Evolutionary conservation across 2,329 filamentous ascomycete species (phyloP).

Genomic region (Pseudogymnoascus pannorum): DNA sequence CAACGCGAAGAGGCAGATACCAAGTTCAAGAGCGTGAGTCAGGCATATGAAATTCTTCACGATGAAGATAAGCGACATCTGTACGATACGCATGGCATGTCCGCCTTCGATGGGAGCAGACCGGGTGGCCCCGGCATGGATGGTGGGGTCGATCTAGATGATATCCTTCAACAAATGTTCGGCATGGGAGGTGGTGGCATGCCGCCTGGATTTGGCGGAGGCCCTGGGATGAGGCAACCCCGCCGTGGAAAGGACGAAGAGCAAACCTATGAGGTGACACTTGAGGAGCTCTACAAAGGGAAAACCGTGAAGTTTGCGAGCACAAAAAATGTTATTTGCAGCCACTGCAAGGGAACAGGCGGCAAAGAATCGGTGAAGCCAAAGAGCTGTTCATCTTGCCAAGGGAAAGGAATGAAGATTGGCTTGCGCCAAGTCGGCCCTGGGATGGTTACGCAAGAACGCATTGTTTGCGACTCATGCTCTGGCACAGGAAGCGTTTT

Average conservation of each 20-base stretch:
- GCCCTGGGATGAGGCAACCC: constrained; percentile 48
- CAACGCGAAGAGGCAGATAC: constrained; percentile 78
- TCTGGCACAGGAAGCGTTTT: constrained; percentile 77
- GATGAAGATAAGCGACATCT: constrained; percentile 89
- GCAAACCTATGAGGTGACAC: constrained; percentile 79
- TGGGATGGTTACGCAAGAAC: constrained; percentile 74
- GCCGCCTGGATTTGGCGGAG: constrained; percentile 26
- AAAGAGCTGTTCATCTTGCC: constrained; percentile 75
- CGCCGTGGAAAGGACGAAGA: constrained; percentile 76
- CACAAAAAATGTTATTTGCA: constrained; percentile 88
- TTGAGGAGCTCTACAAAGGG: constrained; percentile 96
- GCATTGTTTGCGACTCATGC: constrained; percentile 75
- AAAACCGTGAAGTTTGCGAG: constrained; percentile 96
- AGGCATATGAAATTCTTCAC: constrained; percentile 95
- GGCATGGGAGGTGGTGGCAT: constrained; percentile 54
- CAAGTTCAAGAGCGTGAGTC: constrained; percentile 86
- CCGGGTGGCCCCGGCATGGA: constrained; percentile 54
- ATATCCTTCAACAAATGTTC: constrained; percentile 92
- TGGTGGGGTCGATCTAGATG: constrained; percentile 77
- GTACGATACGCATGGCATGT: constrained; percentile 94
- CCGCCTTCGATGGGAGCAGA: constrained; percentile 74
- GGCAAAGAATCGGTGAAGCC: constrained; percentile 88
- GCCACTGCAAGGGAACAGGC: constrained; percentile 77
- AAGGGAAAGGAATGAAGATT: constrained; percentile 70
- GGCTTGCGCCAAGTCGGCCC: constrained; percentile 78